A percentile compares a stretch with the other conserved stretches of the same genome.
Evolutionary conservation across 2,329 filamentous ascomycete genomes (phyloP).

Genomic region (Cytospora schulzeri): DNA sequence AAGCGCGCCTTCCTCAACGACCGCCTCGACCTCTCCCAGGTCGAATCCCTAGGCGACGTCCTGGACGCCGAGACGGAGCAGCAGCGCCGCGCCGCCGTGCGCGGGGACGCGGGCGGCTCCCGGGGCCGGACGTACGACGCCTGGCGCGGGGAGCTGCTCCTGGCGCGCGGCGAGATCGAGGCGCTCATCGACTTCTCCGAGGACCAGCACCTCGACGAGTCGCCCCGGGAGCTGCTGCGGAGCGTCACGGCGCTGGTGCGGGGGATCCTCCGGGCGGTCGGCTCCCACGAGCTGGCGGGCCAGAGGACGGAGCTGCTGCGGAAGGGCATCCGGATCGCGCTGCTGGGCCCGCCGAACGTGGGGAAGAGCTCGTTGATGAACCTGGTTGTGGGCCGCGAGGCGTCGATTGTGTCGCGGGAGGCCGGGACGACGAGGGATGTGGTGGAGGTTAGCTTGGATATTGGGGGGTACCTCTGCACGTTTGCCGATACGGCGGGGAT

Average conservation of each 20-base stretch:
- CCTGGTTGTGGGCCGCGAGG: slow-evolving; percentile 83
- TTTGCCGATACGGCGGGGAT: slow-evolving; percentile 95
- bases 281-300: slow-evolving; percentile 72
- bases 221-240: slow-evolving; percentile 68
- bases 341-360: slow-evolving; percentile 89
- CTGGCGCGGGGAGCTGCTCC: slow-evolving; percentile 77
- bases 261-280: slow-evolving; percentile 63
- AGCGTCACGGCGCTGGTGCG: slow-evolving; percentile 69
- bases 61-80: slow-evolving; percentile 81
- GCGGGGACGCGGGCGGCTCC: slow-evolving; percentile 70
- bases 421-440: slow-evolving; percentile 94
- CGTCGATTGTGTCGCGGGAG: slow-evolving; percentile 91
- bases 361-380: slow-evolving; percentile 96
- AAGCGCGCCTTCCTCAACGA: slow-evolving; percentile 86
- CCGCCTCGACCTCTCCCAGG: slow-evolving; percentile 83
- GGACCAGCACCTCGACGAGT: slow-evolving; percentile 95
- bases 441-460: slow-evolving; percentile 86
- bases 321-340: slow-evolving; percentile 80
- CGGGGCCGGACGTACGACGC: slow-evolving; percentile 76
- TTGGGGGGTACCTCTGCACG: slow-evolving; percentile 88
- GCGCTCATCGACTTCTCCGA: slow-evolving; percentile 97
- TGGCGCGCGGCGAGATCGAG: slow-evolving; percentile 87
- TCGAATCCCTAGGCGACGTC: slow-evolving; percentile 65
- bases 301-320: slow-evolving; percentile 81
- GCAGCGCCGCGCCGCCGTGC: slow-evolving; percentile 83